Percentiles rank a stretch among this genome's conserved stretches.
phyloP scores from a whole-genome alignment of 2,329 filamentous ascomycete species.

The Diaporthe sp. region DNA sequence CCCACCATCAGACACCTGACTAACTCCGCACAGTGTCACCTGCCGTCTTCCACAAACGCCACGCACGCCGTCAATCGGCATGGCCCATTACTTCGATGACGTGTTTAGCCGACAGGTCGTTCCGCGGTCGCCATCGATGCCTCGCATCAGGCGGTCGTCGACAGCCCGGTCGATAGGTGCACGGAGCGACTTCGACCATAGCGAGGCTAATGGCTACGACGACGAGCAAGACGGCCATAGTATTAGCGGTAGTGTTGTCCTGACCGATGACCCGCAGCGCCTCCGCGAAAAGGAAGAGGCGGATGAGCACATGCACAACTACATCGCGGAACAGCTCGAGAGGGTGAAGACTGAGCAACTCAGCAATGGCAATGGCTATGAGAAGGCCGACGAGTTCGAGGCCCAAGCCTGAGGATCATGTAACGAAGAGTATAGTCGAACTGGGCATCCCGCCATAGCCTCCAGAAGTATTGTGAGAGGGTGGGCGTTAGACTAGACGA shows the following conservation, averaged over 20 bases:
- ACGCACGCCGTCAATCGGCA: conserved; percentile 84
- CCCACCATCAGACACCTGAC: conserved; percentile 43
- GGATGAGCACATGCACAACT: conserved; percentile 81
- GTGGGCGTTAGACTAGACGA: neutral
- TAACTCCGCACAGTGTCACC: conserved; percentile 75
- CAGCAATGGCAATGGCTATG: conserved; percentile 54
- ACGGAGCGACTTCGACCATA: conserved; percentile 80
- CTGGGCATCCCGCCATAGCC: neutral
- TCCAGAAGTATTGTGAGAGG: neutral
- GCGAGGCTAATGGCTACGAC: conserved; percentile 60
- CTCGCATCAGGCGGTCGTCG: conserved; percentile 80
- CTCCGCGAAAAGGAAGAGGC: conserved; percentile 66
- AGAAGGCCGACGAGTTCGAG: conserved; percentile 63
- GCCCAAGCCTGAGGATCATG: conserved; percentile 47
- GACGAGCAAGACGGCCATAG: conserved; percentile 53
- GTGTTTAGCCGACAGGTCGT: conserved; percentile 74
- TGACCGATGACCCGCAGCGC: conserved; percentile 67
- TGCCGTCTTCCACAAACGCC: conserved; percentile 95
- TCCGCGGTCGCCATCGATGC: conserved; percentile 56
- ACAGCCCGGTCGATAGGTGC: conserved; percentile 87
- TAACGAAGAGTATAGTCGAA: neutral
- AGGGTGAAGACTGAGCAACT: conserved; percentile 73
- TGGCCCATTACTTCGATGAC: conserved; percentile 96
- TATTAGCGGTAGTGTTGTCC: conserved; percentile 59
- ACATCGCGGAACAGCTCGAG: conserved; percentile 85